These are phyloP conservation scores for Pulicaria dysenterica DNA, from an alignment of 129 eudicot species.

Conservation along the genomic window DNA sequence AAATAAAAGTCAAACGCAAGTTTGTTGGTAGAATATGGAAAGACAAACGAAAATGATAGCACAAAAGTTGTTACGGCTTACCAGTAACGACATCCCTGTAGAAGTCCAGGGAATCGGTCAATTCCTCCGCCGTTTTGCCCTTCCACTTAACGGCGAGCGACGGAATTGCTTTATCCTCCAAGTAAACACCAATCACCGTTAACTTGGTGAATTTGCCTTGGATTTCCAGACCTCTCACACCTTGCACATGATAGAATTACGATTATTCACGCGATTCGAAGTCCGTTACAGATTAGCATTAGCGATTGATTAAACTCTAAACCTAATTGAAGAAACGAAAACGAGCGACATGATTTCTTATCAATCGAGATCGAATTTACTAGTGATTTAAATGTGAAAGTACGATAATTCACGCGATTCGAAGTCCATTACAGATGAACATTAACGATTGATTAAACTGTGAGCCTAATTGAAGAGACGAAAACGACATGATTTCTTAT, in stretches of 20 bases:
- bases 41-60: too few species aligned
- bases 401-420: not conserved
- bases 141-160: constrained; percentile 79
- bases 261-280: not conserved
- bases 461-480: not conserved
- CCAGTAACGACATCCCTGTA: constrained; percentile 68
- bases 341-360: not conserved
- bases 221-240: constrained; percentile 81
- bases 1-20: too few species aligned
- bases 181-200: constrained; percentile 79
- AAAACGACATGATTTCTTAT: not conserved
- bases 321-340: not conserved
- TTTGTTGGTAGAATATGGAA: too few species aligned
- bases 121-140: constrained; percentile 66
- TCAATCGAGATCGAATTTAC: not conserved
- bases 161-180: constrained; percentile 66
- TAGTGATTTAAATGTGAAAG: not conserved
- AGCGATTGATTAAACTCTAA: not conserved
- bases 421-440: not conserved
- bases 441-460: too few species aligned
- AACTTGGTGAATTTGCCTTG: constrained; percentile 64
- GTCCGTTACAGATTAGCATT: not conserved
- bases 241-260: constrained; percentile 37
- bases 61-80: constrained; percentile 22
- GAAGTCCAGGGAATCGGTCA: constrained; percentile 63